These are phyloP conservation scores for Populus davidiana DNA, from an alignment of 345 rosid species.

Conservation along the genomic window DNA sequence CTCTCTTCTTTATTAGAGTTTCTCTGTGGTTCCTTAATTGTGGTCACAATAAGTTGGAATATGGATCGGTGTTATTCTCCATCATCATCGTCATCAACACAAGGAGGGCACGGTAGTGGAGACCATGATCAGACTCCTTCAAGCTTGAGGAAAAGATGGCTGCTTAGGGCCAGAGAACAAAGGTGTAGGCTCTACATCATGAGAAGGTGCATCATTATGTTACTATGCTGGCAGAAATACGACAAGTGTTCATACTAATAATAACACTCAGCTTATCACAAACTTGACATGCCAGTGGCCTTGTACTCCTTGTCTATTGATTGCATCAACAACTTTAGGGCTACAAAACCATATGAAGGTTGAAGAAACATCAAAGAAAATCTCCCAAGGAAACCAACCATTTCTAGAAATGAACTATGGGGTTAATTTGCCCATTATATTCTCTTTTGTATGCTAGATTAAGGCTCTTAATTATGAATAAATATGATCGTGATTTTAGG, in stretches of 20 bases:
- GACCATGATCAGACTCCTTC: not conserved
- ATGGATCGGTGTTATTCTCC: conserved; percentile 17
- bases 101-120: not conserved
- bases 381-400: too few relatives aligned
- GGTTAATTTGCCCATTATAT: not conserved
- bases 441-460: not conserved
- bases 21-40: not conserved
- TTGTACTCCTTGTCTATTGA: not conserved
- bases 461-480: not conserved
- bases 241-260: conserved; percentile 11
- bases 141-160: conserved; percentile 25
- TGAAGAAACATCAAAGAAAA: not conserved
- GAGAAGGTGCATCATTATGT: conserved; percentile 28
- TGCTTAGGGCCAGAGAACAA: conserved; percentile 26
- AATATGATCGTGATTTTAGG: not conserved
- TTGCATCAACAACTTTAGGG: not conserved
- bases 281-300: not conserved
- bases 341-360: not conserved
- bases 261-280: not conserved
- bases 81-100: not conserved
- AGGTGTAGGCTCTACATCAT: conserved; percentile 28
- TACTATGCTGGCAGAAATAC: conserved; percentile 32
- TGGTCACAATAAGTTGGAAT: not conserved
- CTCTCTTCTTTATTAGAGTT: not conserved
- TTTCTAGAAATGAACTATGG: not conserved